Evolutionary conservation across 208 protist genomes (phyloP).

Genomic region (Trypanosoma brucei): DNA sequence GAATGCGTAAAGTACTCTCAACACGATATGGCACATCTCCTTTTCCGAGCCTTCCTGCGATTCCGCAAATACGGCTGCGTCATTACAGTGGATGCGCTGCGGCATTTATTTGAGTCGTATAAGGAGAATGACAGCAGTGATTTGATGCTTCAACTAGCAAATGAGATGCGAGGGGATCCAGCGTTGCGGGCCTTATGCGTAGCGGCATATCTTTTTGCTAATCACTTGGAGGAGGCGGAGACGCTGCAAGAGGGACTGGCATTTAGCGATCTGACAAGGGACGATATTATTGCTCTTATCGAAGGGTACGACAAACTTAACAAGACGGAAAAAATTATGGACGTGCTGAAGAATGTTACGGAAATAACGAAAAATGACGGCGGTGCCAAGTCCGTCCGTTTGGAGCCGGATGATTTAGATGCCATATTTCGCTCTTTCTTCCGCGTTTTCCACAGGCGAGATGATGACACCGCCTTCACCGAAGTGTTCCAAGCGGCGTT

Average conservation of each 20-base stretch:
- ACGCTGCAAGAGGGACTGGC: constrained; percentile 48
- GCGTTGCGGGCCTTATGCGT: constrained; percentile 76
- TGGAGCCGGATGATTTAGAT: constrained; percentile 9
- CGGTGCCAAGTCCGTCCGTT: neutral
- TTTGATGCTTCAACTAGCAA: constrained; percentile 80
- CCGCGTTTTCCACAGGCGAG: constrained; percentile 47
- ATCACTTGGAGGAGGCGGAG: constrained; percentile 54
- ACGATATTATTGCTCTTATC: constrained; percentile 72
- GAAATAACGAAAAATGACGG: neutral
- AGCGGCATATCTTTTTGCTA: constrained; percentile 81
- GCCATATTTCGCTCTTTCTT: constrained; percentile 58
- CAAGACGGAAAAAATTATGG: constrained; percentile 54
- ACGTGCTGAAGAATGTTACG: constrained; percentile 34
- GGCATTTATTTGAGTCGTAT: constrained; percentile 85
- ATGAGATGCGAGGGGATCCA: constrained; percentile 73
- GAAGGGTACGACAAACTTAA: constrained; percentile 78
- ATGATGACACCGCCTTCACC: constrained; percentile 60
- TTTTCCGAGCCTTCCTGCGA: constrained; percentile 84
- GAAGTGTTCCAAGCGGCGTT: constrained; percentile 47
- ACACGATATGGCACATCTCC: constrained; percentile 87
- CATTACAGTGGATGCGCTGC: constrained; percentile 70
- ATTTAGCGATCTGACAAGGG: constrained; percentile 37
- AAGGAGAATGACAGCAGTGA: constrained; percentile 76
- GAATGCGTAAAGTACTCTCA: constrained; percentile 84
- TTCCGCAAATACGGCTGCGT: constrained; percentile 88